Evolutionary conservation across 2,329 filamentous ascomycete genomes (phyloP).

Genomic region (Neophaeococcomyces mojaviensis): DNA sequence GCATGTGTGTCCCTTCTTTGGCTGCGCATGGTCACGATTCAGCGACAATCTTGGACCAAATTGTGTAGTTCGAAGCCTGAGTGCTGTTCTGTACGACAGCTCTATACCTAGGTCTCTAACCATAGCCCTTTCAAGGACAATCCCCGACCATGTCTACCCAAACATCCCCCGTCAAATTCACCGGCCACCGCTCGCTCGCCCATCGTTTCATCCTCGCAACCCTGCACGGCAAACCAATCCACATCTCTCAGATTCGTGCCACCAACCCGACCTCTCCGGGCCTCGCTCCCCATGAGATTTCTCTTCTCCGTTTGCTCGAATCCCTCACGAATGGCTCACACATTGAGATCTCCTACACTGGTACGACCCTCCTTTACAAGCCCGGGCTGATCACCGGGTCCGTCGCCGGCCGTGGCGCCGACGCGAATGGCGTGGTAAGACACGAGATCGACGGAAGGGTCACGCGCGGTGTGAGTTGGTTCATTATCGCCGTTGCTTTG

Average conservation of each 20-base stretch:
- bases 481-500: constrained; percentile 79
- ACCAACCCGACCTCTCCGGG: constrained; percentile 79
- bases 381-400: constrained; percentile 88
- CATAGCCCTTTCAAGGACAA: too few species aligned
- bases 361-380: constrained; percentile 84
- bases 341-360: constrained; percentile 93
- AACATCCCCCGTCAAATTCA: constrained; percentile 61
- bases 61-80: too few species aligned
- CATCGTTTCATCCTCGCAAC: constrained; percentile 84
- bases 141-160: constrained; percentile 33
- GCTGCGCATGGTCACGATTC: too few species aligned
- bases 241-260: constrained; percentile 89
- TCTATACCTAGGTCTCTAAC: too few species aligned
- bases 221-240: constrained; percentile 78
- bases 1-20: too few species aligned
- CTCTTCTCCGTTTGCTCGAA: constrained; percentile 89
- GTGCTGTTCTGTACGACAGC: too few species aligned
- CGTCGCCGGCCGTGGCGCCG: constrained; percentile 65
- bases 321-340: constrained; percentile 89
- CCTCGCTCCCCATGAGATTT: constrained; percentile 86
- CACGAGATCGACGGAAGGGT: constrained; percentile 73
- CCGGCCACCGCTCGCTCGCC: constrained; percentile 72
- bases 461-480: constrained; percentile 80
- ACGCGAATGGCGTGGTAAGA: constrained; percentile 64
- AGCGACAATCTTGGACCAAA: too few species aligned